Evolutionary conservation across 2,329 filamentous ascomycete species (phyloP), one percentile per base, ranked within the genome.

Genomic region (Sordariomycetes sp.): DNA sequence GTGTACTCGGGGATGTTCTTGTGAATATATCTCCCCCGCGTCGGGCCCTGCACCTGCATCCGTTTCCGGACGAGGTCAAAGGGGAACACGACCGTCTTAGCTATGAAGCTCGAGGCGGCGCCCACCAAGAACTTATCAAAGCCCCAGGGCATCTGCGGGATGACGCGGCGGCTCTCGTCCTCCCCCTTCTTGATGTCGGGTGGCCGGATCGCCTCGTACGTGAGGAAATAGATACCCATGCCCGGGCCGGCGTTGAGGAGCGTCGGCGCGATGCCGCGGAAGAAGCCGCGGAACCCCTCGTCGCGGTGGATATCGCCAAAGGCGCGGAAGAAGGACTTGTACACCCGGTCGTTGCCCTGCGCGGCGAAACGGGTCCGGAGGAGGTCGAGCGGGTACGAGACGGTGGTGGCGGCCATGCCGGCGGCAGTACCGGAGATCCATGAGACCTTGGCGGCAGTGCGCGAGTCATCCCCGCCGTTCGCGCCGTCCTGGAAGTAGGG

Each of bases 311-410:
- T 99, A 24, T 89, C 83, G 52, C 74, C 71, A 7, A 97, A 67
- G 1, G 90, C 90, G 17, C 77, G 73, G 22, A 78, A 64, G 17
- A 99, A 76, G 3, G 85, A 89, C 1, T 72, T 64, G 68, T 99
- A 97, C n/a, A 97, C 80, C 53, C 81, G 83, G 58, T 90, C 61
- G 71, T 73, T 84, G 10, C 92, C 92, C 72, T 97, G 92, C 0
- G 94, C 94, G n/a, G 94, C 94, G 70, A 99, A 99, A 5, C 94
- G 85, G 42, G 94, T 99, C 59, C 94, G 85, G 45, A 99, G 77
- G 13, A 99, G 80, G 71, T 99, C 94, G 57, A 97, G 81, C 24
- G 94, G 94, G 72, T 99, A 99, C 58, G 94, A 97, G 3, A 78
- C 73, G 4, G 84, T 84, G 0, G 94, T 97, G 32, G 91, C 90